Conservation (phyloP, 306 rosid species). For the Biancaea sappan region DNA sequence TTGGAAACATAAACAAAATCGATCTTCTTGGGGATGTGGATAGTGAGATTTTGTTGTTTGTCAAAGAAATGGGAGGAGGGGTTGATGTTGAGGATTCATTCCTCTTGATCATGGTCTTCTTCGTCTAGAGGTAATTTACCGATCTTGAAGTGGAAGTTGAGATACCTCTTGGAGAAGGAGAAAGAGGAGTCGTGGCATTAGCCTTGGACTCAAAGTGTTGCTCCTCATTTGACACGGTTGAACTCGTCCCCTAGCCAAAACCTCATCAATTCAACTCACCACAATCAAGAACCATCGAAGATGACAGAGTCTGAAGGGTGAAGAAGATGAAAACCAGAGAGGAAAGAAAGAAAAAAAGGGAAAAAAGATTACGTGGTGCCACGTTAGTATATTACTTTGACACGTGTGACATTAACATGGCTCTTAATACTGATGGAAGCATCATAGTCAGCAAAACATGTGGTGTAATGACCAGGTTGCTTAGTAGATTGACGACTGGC, state of each 20-base stretch:
- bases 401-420: no score
- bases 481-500: no score
- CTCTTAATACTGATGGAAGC: no score
- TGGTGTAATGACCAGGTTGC: no score
- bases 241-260: neutral
- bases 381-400: no score
- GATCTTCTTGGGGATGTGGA: conserved; percentile 38
- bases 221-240: conserved; percentile 73
- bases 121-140: no score
- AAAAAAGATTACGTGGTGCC: no score
- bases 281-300: neutral
- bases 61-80: conserved; percentile 52
- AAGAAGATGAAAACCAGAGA: neutral
- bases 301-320: conserved; percentile 3
- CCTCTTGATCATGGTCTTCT: conserved; percentile 39
- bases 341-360: no score
- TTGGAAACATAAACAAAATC: conserved; percentile 51
- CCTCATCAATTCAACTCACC: conserved; percentile 14
- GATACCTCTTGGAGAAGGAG: conserved; percentile 83
- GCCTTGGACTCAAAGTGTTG: conserved; percentile 81
- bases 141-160: conserved; percentile 80
- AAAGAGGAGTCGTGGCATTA: conserved; percentile 73
- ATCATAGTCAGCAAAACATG: no score
- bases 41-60: conserved; percentile 24
- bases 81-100: conserved; percentile 43